Evolutionary conservation across 352 stramenopile species (phyloP), one percentile per base, ranked within the genome.

Genomic region (Pythium grandisporangium): DNA sequence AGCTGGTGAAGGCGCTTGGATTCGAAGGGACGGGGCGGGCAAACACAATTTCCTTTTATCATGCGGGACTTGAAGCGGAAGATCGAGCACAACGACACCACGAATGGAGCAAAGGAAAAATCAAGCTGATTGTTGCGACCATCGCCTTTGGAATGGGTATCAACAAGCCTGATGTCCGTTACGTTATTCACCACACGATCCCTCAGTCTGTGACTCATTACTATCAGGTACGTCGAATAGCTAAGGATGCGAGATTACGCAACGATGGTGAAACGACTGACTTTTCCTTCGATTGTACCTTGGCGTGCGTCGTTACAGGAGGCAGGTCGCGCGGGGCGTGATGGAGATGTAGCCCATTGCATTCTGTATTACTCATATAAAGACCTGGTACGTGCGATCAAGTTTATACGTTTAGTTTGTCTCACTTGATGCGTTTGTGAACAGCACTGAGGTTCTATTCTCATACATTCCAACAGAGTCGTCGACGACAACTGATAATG

Each of bases 101-200:
- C 37, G 77, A 94, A 35, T 94, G 81, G 81, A 92, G 78, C 55
- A 92, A 91, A 66, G 81, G 81, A 1, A 89, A 88, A 42, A 91
- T 92, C 49, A 92, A 94, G 47, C 67, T 92, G 2, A 93, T 95
- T 41, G 62, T 85, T n/a, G 82, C 82, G 14, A 95, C 82, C 0
- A 67, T 95, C 32, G 82, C 82, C 0, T 95, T 95, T 45, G 82
- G 82, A 21, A 95, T 95, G 82, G 82, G 79, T 13, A 94, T 94
- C 47, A 93, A 93, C 54, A 92, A 94, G 39, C 81, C 81, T 7
- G 78, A 92, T 38, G 82, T 94, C 2, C 77, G 82, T 24, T 95
- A 92, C 48, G 82, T 95, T 35, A 92, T 95, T 42, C 82, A 95
- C 43, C 74, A 91, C 58, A 92, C 76, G 5, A 84, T 93, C 5